Evolutionary conservation across 192 early-diverging fungal species (phyloP).

Genomic region (Pilobolus umbonatus): DNA sequence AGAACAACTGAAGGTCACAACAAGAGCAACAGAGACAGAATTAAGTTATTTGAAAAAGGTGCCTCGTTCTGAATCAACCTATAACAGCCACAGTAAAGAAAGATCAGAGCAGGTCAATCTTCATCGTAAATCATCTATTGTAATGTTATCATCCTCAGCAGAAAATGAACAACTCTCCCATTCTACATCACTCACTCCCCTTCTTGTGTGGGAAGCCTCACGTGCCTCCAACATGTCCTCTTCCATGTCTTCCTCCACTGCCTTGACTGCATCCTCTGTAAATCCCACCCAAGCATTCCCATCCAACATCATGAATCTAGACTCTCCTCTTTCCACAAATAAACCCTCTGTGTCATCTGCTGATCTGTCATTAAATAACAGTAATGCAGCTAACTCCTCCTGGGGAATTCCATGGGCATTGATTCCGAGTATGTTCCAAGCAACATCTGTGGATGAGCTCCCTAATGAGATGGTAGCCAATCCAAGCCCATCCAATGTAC

Average conservation of each 20-base stretch:
- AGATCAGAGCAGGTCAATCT: neutral
- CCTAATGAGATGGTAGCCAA: neutral
- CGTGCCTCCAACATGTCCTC: neutral
- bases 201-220: constrained; percentile 25
- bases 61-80: too few relatives aligned
- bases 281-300: too few relatives aligned
- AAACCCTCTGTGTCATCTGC: neutral
- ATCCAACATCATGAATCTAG: too few relatives aligned
- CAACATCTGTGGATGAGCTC: neutral
- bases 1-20: neutral
- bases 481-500: neutral
- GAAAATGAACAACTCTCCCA: constrained; percentile 8
- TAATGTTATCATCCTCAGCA: constrained; percentile 11
- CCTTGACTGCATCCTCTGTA: neutral
- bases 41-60: neutral
- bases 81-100: neutral
- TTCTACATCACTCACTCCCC: constrained; percentile 23
- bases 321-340: neutral
- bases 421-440: constrained; percentile 36
- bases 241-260: neutral
- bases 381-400: neutral
- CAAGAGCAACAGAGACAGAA: neutral
- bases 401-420: constrained; percentile 38
- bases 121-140: neutral
- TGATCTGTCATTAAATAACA: neutral